Conservation (phyloP, 2,329 filamentous ascomycete species). For the Ophiostoma pallidulum region DNA sequence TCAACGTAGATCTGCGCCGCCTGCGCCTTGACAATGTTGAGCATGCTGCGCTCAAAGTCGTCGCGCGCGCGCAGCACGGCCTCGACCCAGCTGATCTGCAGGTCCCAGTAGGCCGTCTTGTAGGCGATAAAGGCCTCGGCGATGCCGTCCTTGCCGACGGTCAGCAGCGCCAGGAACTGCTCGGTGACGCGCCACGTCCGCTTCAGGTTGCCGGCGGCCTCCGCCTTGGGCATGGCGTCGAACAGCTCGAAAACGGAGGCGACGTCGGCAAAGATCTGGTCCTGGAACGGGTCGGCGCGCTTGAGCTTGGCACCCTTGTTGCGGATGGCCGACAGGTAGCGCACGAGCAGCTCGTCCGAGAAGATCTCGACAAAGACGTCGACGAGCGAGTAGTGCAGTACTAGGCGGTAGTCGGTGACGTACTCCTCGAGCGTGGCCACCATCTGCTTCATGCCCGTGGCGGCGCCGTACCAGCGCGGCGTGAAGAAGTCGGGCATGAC, state of each 20-base stretch:
- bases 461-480: conserved; percentile 67
- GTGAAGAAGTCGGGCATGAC: conserved; percentile 90
- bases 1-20: conserved; percentile 79
- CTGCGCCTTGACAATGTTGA: conserved; percentile 77
- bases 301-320: conserved; percentile 89
- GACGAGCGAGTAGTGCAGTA: conserved; percentile 76
- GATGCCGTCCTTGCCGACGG: conserved; percentile 61
- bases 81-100: conserved; percentile 94
- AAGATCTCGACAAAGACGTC: conserved; percentile 93
- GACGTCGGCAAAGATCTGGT: conserved; percentile 91
- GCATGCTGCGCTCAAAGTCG: conserved; percentile 86
- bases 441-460: conserved; percentile 85
- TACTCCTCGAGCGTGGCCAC: conserved; percentile 94
- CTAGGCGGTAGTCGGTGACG: conserved; percentile 72
- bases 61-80: conserved; percentile 76
- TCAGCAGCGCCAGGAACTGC: conserved; percentile 70
- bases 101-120: conserved; percentile 83
- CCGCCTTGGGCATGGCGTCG: conserved; percentile 54
- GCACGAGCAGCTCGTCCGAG: conserved; percentile 78
- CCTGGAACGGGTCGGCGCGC: conserved; percentile 74
- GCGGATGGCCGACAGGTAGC: conserved; percentile 73
- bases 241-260: conserved; percentile 88
- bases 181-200: conserved; percentile 89
- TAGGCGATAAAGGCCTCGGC: conserved; percentile 73
- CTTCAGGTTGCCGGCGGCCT: conserved; percentile 67